Conservation (phyloP, 75 land plant species). For the Chamaecyparis obtusa region DNA sequence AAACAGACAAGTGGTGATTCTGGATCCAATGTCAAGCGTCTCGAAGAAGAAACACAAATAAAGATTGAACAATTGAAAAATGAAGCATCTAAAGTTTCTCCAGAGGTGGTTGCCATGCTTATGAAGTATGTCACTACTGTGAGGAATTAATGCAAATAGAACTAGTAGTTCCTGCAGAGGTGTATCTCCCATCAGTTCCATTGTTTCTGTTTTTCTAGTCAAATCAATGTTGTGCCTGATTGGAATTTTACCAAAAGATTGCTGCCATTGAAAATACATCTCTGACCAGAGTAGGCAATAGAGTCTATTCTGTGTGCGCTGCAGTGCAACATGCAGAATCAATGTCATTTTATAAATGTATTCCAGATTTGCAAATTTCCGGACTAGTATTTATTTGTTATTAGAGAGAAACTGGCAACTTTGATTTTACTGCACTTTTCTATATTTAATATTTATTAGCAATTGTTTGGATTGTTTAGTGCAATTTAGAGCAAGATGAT, state of each 20-base stretch:
- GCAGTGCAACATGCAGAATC: neutral
- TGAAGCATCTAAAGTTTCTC: constrained; percentile 57
- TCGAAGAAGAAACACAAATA: constrained; percentile 70
- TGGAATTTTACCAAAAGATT: neutral
- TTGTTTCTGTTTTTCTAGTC: neutral
- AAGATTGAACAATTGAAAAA: constrained; percentile 61
- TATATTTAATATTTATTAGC: neutral
- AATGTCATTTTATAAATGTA: neutral
- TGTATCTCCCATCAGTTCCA: neutral
- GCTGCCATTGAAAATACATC: neutral
- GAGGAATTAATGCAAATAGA: constrained; percentile 36
- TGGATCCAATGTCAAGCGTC: constrained; percentile 72
- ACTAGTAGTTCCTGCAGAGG: neutral
- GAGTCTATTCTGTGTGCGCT: neutral
- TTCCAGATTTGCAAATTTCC: neutral
- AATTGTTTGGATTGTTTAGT: neutral
- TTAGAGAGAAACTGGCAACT: neutral
- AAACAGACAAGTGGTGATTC: constrained; percentile 86
- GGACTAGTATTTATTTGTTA: neutral
- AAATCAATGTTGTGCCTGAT: constrained; percentile 1
- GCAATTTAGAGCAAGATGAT: neutral
- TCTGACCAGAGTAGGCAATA: neutral
- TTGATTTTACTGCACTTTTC: neutral
- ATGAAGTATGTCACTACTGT: constrained; percentile 77
- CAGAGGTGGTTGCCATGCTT: constrained; percentile 74